These are phyloP conservation scores for Dissophora globulifera DNA, from an alignment of 192 early-diverging fungal species.

Conservation along the genomic window DNA sequence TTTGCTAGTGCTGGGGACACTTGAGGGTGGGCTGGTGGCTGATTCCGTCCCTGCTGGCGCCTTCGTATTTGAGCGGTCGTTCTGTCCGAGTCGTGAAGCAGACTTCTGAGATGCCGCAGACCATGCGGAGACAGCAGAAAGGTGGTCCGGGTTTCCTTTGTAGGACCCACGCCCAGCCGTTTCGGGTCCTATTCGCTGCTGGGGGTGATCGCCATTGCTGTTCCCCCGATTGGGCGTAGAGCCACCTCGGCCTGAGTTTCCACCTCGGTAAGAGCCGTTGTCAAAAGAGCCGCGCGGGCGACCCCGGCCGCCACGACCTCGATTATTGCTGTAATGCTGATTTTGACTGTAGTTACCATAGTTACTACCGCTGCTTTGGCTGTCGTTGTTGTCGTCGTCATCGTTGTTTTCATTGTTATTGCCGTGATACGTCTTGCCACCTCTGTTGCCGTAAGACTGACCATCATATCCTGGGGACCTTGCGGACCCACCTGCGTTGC, in stretches of 20 bases:
- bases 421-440: too few relatives aligned
- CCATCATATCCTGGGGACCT: too few relatives aligned
- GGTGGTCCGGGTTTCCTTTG: conserved; percentile 1
- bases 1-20: not conserved
- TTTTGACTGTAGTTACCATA: too few relatives aligned
- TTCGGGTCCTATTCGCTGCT: not conserved
- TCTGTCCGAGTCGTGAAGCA: not conserved
- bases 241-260: not conserved
- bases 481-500: too few relatives aligned
- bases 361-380: too few relatives aligned
- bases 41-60: not conserved
- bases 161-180: not conserved
- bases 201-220: not conserved
- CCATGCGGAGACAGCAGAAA: conserved; percentile 18
- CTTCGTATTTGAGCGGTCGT: not conserved
- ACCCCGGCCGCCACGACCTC: not conserved
- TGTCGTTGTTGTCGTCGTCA: too few relatives aligned
- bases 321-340: not conserved
- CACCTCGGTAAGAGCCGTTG: not conserved
- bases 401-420: not conserved
- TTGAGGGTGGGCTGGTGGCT: not conserved
- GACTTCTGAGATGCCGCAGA: conserved; percentile 9
- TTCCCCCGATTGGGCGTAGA: not conserved
- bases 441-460: too few relatives aligned
- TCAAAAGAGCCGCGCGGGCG: not conserved